phyloP scores from a whole-genome alignment of 2,329 filamentous ascomycete species.

The Cladorrhinum sp. region DNA sequence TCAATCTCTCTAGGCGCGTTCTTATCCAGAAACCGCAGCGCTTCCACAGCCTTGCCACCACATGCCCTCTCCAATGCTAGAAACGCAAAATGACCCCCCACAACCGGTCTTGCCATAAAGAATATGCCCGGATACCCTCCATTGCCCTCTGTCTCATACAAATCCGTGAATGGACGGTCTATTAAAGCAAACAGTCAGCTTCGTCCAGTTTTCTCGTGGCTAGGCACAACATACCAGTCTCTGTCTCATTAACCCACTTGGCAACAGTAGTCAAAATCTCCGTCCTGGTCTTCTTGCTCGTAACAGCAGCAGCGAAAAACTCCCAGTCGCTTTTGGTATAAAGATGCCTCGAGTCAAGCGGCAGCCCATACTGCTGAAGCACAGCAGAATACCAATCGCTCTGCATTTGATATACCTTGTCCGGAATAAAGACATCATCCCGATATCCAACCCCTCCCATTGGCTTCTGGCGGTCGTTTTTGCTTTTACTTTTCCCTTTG shows the following conservation, averaged over 20 bases:
- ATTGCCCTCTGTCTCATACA: conserved; percentile 75
- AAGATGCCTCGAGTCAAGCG: conserved; percentile 76
- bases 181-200: conserved; percentile 13
- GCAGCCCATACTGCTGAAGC: conserved; percentile 77
- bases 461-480: not conserved
- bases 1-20: conserved; percentile 33
- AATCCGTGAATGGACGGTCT: conserved; percentile 74
- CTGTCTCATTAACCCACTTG: conserved; percentile 80
- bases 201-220: conserved; percentile 7
- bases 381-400: conserved; percentile 78
- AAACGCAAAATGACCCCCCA: conserved; percentile 83
- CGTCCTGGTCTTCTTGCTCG: conserved; percentile 62
- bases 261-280: conserved; percentile 74
- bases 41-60: conserved; percentile 62
- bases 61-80: conserved; percentile 79
- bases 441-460: not conserved
- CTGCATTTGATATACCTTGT: conserved; percentile 73
- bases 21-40: conserved; percentile 50
- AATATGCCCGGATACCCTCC: conserved; percentile 71
- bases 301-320: conserved; percentile 80
- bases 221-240: conserved; percentile 48
- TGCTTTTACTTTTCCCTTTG: conserved; percentile 10
- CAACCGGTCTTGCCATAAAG: conserved; percentile 80
- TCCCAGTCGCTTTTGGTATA: conserved; percentile 93
- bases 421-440: conserved; percentile 60